Evolutionary conservation across 1,284 basidiomycete species (phyloP), one percentile per base, ranked within the genome.

Genomic region (Puccinia novopanici): DNA sequence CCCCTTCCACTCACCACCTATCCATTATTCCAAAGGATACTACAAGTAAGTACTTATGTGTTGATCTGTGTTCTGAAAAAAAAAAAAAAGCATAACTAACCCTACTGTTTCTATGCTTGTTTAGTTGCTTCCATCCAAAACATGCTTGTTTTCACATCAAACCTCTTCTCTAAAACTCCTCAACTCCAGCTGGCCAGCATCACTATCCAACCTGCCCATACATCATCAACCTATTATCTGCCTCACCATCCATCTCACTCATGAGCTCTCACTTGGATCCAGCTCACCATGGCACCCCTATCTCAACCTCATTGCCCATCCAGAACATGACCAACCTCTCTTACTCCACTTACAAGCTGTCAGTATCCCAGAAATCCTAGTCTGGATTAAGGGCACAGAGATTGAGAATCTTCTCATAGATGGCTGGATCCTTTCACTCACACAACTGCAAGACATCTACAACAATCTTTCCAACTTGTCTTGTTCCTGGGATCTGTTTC

Each of bases 101-200:
- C 5, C 40, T 4, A 72, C 17, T 54, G 1, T 24, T 8, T 71
- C 5, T 73, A 27, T 22, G 5, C 37, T 73, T 57, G 15, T 30
- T 37, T 34, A 80, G 78, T 80, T 27, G 78, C 71, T 22, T 73
- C 78, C 9, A 74, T 80, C 42, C 78, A 34, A 80, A 80, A 67
- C 19, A 24, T 19, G 40, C 45, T 54, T 80, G 78, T 67, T 72
- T 80, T 74, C 78, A 34, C 70, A 74, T 67, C 55, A 48, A 45
- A 73, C 78, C 34, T 80, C 78, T 24, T 54, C 50, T n/a, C 19
- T 34, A 10, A 3, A 15, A 27, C 40, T n/a, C 22, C n/a, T 24
- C 30, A 27, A 42, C 45, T 30, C 10, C n/a, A 48, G 30, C 27
- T 15, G 54, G 9, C 27, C 22, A 4, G n/a, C 48, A 40, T 37